Percentiles rank a stretch among this genome's conserved stretches.
Conservation (phyloP, 164 flowering plant genomes). For the Macadamia tetraphylla region DNA sequence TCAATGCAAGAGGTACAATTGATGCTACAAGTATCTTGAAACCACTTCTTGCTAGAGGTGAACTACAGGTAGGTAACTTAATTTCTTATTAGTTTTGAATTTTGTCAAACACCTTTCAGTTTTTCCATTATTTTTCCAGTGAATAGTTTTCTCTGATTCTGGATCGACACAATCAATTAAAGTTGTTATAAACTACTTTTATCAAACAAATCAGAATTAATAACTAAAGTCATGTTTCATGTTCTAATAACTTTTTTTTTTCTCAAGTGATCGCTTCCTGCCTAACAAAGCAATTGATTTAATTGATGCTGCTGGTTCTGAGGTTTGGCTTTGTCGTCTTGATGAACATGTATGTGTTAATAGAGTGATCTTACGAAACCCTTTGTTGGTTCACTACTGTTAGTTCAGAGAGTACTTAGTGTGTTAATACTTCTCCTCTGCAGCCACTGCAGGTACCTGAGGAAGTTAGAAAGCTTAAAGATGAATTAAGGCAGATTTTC, state of each 20-base stretch:
- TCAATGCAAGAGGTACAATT: no score
- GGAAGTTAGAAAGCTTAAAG: slow-evolving; percentile 92
- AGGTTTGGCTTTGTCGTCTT: slow-evolving; percentile 93
- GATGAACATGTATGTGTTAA: slow-evolving; percentile 65
- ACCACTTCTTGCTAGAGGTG: no score
- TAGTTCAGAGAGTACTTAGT: neutral
- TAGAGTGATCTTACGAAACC: neutral
- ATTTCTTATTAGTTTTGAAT: no score
- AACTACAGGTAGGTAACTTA: no score
- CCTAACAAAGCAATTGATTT: slow-evolving; percentile 98
- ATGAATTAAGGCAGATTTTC: slow-evolving; percentile 80
- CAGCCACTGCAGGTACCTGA: slow-evolving; percentile 88
- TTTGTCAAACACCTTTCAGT: no score
- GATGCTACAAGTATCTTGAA: no score
- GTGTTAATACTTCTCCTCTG: neutral
- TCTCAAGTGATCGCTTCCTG: slow-evolving; percentile 85
- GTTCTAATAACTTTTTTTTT: slow-evolving; percentile 1
- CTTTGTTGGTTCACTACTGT: neutral
- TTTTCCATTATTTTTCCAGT: no score
- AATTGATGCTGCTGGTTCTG: slow-evolving; percentile 98
- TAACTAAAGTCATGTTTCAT: no score
- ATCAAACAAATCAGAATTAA: no score
- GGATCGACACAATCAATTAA: no score
- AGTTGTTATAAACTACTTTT: no score
- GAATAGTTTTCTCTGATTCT: no score